Percentiles rank a stretch among this genome's conserved stretches.
Conservation (phyloP, 2,329 filamentous ascomycete genomes). For the Rhinocladiella mackenziei region DNA sequence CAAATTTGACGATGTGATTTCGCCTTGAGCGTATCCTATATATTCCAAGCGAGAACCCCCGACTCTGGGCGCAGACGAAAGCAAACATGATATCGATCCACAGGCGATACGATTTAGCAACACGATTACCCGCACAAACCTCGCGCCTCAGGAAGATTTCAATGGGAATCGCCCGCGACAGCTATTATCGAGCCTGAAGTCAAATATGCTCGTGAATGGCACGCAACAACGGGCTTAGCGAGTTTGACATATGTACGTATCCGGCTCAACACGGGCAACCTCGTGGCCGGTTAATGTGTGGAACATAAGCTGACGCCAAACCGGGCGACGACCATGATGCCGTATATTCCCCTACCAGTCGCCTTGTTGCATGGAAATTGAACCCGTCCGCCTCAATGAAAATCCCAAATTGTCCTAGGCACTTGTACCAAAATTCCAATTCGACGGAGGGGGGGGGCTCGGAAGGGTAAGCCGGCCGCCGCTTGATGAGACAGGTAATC, state of each 20-base stretch:
- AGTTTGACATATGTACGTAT: conserved; percentile 25
- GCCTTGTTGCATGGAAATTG: conserved; percentile 20
- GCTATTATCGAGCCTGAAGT: conserved; percentile 24
- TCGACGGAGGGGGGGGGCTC: conserved; percentile 5
- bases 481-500: conserved; percentile 12
- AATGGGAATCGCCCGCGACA: conserved; percentile 19
- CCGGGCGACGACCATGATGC: conserved; percentile 21
- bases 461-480: background rate
- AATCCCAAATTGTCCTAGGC: conserved; percentile 11
- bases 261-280: conserved; percentile 22
- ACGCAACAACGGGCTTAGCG: conserved; percentile 22
- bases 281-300: conserved; percentile 23
- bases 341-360: conserved; percentile 21
- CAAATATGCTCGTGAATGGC: conserved; percentile 22
- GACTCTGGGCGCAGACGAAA: conserved; percentile 10
- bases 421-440: conserved; percentile 16
- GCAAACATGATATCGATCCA: conserved; percentile 23
- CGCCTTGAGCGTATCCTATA: conserved; percentile 23
- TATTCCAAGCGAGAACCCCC: conserved; percentile 14
- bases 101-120: conserved; percentile 12
- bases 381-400: conserved; percentile 11
- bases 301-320: conserved; percentile 20
- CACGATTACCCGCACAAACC: conserved; percentile 11
- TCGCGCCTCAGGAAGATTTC: conserved; percentile 14
- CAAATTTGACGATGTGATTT: conserved; percentile 18